Evolutionary conservation across 2,329 filamentous ascomycete species (phyloP), one percentile per base, ranked within the genome.

Genomic region (Fusarium metavorans): DNA sequence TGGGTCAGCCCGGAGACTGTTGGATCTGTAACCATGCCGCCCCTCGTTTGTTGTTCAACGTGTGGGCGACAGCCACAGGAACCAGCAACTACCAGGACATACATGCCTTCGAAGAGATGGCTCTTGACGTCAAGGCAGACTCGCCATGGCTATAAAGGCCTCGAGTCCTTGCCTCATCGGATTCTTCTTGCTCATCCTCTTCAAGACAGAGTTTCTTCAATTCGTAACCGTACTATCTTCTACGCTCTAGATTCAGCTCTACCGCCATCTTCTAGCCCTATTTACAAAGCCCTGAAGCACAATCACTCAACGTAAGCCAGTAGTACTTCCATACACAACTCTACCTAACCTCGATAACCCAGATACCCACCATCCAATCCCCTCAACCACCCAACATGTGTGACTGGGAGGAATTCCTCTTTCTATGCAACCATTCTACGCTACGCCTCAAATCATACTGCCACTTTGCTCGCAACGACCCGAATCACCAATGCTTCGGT

Each of bases 401-500:
- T 76, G 89, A 92, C 79, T 94, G 86, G 81, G 92, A 95, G 80
- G 89, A 92, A 72, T 92, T 93, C 75, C 81, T 89, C 69, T 95
- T 92, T 80, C 83, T 81, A 61, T 95, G 93, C 84, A 86, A 86
- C 34, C 92, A 94, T 83, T 87, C 85, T 6, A 83, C 85, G 18
- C 82, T 87, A 30, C 88, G 90, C 23, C 85, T 93, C 34, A 90
- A 92, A 78, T 91, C 90, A 27, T 89, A 94, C 82, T 95, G 93
- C 82, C 93, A 95, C 82, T 91, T 91, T 75, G 92, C 93, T 7
- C 91, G 93, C 68, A 94, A 93, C 79, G 91, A 94, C 76, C 90
- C 90, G 1, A 87, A 88, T 71, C 92, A 95, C 80, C 87, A 90
- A 76, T 95, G 93, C 81, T 89, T 89, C 73, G 87, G 91, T 13